Evolutionary conservation across 805 yeast genomes (phyloP), one percentile per base, ranked within the genome.

Genomic region (Saccharomycopsis sp.): DNA sequence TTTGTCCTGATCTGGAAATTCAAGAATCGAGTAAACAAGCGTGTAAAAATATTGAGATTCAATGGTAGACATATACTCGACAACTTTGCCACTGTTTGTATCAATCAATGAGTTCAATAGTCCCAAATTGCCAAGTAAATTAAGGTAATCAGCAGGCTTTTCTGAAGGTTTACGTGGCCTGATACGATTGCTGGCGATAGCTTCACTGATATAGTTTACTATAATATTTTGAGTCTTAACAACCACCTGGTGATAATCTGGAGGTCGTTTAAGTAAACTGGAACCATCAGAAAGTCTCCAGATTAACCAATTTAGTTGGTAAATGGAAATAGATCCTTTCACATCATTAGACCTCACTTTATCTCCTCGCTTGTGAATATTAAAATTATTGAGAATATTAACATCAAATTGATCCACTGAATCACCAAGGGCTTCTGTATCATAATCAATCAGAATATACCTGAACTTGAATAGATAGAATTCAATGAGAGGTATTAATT

Each of bases 151-250:
- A 31, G 19, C 17, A 6, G 35, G 35, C 11, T 27, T 11, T 27
- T n/a, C 31, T n/a, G n/a, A 11, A 27, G 31, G 31, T n/a, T 11
- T 11, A 27, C 31, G 13, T 11, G 13, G 13, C 17, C 35, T 31
- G 7, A 8, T 14, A 17, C 17, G 19, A 14, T 31, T 31, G 17
- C 11, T 9, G 14, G 7, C 11, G 22, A 21, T 16, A 19, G 40
- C 16, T 19, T 41, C 19, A 11, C 19, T 16, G 16, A 41, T 32
- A 20, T 38, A 41, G 26, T 45, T 38, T 5, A 41, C 20, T 7
- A 48, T 39, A 7, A 26, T 38, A 27, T 44, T 48, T 35, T 48
- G 51, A 2, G 49, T 29, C 19, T 42, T 38, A 7, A 44, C 20
- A 24, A 48, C 34, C 4, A 38, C 42, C 9, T 26, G 24, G 13